Evolutionary conservation across 805 yeast genomes (phyloP), one percentile per base, ranked within the genome.

Genomic region (Nakazawaea populi): DNA sequence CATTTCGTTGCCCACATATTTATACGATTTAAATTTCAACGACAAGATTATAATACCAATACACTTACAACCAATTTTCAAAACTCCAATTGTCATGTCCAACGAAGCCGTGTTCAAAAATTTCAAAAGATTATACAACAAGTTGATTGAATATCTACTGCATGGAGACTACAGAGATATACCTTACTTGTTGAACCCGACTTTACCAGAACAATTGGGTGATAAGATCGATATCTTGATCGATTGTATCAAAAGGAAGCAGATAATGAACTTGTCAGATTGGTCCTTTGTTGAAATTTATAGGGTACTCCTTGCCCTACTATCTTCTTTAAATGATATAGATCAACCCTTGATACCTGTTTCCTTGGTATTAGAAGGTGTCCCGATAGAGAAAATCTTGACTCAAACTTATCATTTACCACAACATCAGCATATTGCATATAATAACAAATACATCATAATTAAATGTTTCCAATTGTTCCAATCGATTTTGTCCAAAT

Each of bases 1-100:
- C 56, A 83, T 92, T 41, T 83, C 91, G 2, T 74, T 91, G 41
- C 79, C 81, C 45, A 87, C 89, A 5, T 90, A 89, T 63, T 67
- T 83, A 40, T 83, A 84, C 60, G 87, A 89, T 57, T 74, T 75
- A 52, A 75, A 76, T 49, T 71, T 80, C 41, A 74, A 73, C 47
- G 75, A 72, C n/a, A 65, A 60, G 44, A 74, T 85, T 36, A 69
- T 74, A 3, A 66, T 82, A 3, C 84, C 82, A n/a, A 63, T 67
- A 47, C 72, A 69, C 47, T 56, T 76, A 9, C 56, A 60, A 3
- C 55, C 53, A 5, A 51, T 69, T 7, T 70, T 62, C 52, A 66
- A 68, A 1, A 51, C 56, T n/a, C 68, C 71, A 9, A 52, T 69
- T 29, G 58, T 55, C 18, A 32, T 49, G 14, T 44, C 54, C 4